phyloP scores from a whole-genome alignment of 2,329 filamentous ascomycete genomes.

The Neophaeococcomyces aloes region DNA sequence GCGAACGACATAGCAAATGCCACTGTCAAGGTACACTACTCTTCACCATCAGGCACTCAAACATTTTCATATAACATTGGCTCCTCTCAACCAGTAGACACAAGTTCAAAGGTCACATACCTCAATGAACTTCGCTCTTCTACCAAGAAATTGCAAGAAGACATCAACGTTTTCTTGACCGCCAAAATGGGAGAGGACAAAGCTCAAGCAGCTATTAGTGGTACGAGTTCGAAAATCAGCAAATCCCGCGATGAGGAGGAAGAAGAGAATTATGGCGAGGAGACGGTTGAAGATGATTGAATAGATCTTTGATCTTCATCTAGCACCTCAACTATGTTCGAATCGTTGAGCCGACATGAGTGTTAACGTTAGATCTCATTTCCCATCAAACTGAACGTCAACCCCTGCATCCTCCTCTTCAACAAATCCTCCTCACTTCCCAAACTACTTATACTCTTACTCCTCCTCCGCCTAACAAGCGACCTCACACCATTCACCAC shows the following conservation, averaged over 20 bases:
- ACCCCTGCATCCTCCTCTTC: slow-evolving; percentile 45
- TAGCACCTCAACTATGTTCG: neutral
- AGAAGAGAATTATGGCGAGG: slow-evolving; percentile 68
- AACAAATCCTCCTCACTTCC: slow-evolving; percentile 49
- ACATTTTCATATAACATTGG: slow-evolving; percentile 32
- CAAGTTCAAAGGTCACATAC: slow-evolving; percentile 41
- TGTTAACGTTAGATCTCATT: slow-evolving; percentile 17
- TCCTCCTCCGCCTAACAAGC: slow-evolving; percentile 20
- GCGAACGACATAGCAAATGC: neutral
- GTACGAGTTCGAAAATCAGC: slow-evolving; percentile 23
- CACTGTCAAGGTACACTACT: slow-evolving; percentile 30
- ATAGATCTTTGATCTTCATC: neutral
- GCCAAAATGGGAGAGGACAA: slow-evolving; percentile 54
- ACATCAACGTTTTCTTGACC: slow-evolving; percentile 51
- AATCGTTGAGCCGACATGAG: too few species aligned
- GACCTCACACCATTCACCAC: slow-evolving; percentile 13
- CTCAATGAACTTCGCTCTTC: slow-evolving; percentile 41
- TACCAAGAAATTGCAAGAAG: slow-evolving; percentile 43
- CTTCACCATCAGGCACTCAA: slow-evolving; percentile 43
- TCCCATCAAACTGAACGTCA: slow-evolving; percentile 44
- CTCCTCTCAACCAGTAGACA: slow-evolving; percentile 6
- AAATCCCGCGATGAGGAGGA: slow-evolving; percentile 37
- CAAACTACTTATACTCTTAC: slow-evolving; percentile 42
- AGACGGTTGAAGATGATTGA: slow-evolving; percentile 56
- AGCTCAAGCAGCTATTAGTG: slow-evolving; percentile 22